phyloP scores from a whole-genome alignment of 495 filamentous ascomycete species.

The Parathielavia appendiculata region DNA sequence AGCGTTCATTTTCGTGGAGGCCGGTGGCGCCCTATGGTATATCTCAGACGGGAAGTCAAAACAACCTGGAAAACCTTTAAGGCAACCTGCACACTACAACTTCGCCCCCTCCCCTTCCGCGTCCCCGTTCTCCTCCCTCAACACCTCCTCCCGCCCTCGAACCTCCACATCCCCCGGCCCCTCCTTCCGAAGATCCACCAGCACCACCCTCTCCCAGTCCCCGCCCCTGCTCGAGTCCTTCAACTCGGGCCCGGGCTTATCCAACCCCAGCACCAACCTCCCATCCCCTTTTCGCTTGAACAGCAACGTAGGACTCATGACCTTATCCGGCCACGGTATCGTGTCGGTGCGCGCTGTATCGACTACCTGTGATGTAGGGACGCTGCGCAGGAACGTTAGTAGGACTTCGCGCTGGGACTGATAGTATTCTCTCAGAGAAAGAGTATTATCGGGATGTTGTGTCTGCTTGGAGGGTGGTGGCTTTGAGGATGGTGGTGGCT shows the following conservation, averaged over 20 bases:
- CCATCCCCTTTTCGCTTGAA: constrained; percentile 48
- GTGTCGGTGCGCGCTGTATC: constrained; percentile 22
- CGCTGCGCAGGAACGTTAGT: constrained; percentile 49
- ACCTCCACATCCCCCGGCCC: constrained; percentile 34
- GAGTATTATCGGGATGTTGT: constrained; percentile 1
- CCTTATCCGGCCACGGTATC: constrained; percentile 70
- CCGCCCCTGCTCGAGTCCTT: constrained; percentile 57
- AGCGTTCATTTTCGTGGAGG: no score
- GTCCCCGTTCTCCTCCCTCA: constrained; percentile 4
- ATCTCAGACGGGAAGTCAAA: no score
- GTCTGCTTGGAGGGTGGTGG: constrained; percentile 5
- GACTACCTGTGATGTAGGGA: constrained; percentile 17
- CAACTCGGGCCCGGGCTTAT: constrained; percentile 68
- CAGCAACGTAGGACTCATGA: constrained; percentile 63
- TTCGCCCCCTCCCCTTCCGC: not conserved
- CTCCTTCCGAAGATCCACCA: constrained; percentile 59
- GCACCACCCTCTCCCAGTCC: constrained; percentile 66
- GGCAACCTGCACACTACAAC: not conserved
- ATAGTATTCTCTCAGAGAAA: constrained; percentile 39
- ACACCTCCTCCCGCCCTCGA: constrained; percentile 22
- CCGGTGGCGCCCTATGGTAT: no score
- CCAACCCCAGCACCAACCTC: constrained; percentile 59
- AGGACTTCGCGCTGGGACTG: constrained; percentile 53
- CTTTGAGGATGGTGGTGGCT: not conserved
- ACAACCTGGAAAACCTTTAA: no score